Percentiles rank a stretch among this genome's conserved stretches.
Conservation (phyloP, 1,284 basidiomycete species). For the Pterulicium gracile region DNA sequence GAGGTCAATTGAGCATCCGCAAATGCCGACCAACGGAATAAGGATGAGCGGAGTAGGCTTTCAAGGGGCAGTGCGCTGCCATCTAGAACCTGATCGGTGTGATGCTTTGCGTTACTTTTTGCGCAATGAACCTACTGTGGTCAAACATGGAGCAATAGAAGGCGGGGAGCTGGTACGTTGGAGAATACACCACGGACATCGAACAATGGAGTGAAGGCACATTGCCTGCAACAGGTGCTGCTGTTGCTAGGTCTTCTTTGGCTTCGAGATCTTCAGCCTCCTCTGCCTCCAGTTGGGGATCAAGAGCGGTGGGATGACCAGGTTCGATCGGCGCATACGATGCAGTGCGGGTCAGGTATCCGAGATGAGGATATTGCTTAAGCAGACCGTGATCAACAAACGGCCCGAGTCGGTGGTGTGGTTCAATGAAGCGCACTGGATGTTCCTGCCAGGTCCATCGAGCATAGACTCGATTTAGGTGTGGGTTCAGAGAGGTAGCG, state of each 20-base stretch:
- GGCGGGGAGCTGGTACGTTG: slow-evolving; percentile 65
- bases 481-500: slow-evolving; percentile 6
- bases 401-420: slow-evolving; percentile 18
- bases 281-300: slow-evolving; percentile 3
- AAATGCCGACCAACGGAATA: slow-evolving; percentile 43
- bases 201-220: slow-evolving; percentile 27
- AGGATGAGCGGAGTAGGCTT: slow-evolving; percentile 41
- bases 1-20: slow-evolving; percentile 32
- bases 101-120: slow-evolving; percentile 5
- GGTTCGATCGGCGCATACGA: slow-evolving; percentile 7
- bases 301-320: background rate
- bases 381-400: slow-evolving; percentile 3
- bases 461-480: slow-evolving; percentile 11
- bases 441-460: slow-evolving; percentile 51
- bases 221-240: slow-evolving; percentile 11
- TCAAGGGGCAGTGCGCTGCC: slow-evolving; percentile 50
- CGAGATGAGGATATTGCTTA: slow-evolving; percentile 27
- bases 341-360: slow-evolving; percentile 36
- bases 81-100: slow-evolving; percentile 27
- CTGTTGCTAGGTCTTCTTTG: slow-evolving; percentile 24
- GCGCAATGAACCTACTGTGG: slow-evolving; percentile 39
- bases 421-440: slow-evolving; percentile 25
- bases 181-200: slow-evolving; percentile 62
- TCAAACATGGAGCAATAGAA: slow-evolving; percentile 69
- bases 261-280: slow-evolving; percentile 19